Evolutionary conservation across 2,329 filamentous ascomycete genomes (phyloP).

Genomic region (Aspergillus caelatus): DNA sequence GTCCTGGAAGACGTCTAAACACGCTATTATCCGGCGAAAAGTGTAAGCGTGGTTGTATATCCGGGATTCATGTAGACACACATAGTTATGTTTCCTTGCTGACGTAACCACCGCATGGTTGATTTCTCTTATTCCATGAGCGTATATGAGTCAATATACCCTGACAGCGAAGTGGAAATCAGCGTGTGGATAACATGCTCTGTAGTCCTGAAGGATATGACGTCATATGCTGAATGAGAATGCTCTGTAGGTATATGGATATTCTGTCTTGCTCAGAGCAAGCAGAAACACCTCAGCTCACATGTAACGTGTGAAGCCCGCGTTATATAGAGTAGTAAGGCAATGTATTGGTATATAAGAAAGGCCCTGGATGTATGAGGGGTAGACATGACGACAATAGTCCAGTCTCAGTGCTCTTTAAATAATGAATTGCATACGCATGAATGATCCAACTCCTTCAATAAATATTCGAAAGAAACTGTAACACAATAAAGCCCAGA

Average conservation of each 20-base stretch:
- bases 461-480: neutral
- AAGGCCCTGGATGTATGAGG: too few species aligned
- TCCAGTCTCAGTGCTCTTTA: neutral
- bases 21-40: too few species aligned
- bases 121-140: neutral
- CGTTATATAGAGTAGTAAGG: neutral
- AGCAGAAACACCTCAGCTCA: neutral
- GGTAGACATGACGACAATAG: neutral
- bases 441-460: neutral
- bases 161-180: neutral
- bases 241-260: too few species aligned
- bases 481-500: neutral
- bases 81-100: too few species aligned
- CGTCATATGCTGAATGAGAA: too few species aligned
- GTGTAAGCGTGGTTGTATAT: too few species aligned
- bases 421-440: neutral
- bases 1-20: too few species aligned
- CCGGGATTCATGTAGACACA: too few species aligned
- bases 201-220: too few species aligned
- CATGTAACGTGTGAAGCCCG: accelerated
- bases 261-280: neutral
- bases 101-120: too few species aligned
- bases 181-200: too few species aligned
- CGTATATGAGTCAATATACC: neutral
- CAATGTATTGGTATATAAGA: neutral